Evolutionary conservation across 2,329 filamentous ascomycete genomes (phyloP).

Genomic region (Coniochaeta sp.): DNA sequence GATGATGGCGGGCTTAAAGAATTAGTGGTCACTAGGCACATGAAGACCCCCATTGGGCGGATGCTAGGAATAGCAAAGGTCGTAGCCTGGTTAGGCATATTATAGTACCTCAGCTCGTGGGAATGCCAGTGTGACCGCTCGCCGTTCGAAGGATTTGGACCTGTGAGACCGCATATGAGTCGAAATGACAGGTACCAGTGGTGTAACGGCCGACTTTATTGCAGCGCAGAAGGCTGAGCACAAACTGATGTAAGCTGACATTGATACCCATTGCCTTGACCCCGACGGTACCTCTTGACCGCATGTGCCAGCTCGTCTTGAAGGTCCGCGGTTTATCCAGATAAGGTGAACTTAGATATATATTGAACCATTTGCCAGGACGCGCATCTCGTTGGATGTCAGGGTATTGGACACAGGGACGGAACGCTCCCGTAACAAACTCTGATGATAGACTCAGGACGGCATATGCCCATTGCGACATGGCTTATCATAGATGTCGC

Average conservation of each 20-base stretch:
- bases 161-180: neutral
- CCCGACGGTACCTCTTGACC: neutral
- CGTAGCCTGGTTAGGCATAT: neutral
- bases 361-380: neutral
- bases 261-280: neutral
- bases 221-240: neutral
- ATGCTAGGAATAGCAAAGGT: neutral
- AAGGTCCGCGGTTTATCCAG: neutral
- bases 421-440: no score
- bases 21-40: neutral
- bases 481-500: no score
- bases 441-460: no score
- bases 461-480: no score
- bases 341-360: neutral
- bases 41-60: neutral
- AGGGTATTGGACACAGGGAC: no score
- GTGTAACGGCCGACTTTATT: neutral
- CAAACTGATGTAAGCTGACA: neutral
- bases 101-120: neutral
- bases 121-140: neutral
- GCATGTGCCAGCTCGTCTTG: neutral
- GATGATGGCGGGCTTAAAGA: neutral
- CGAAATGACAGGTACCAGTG: no score
- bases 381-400: neutral
- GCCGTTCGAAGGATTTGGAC: neutral